Conservation (phyloP, 2,329 filamentous ascomycete species). For the Lecanicillium sp. region DNA sequence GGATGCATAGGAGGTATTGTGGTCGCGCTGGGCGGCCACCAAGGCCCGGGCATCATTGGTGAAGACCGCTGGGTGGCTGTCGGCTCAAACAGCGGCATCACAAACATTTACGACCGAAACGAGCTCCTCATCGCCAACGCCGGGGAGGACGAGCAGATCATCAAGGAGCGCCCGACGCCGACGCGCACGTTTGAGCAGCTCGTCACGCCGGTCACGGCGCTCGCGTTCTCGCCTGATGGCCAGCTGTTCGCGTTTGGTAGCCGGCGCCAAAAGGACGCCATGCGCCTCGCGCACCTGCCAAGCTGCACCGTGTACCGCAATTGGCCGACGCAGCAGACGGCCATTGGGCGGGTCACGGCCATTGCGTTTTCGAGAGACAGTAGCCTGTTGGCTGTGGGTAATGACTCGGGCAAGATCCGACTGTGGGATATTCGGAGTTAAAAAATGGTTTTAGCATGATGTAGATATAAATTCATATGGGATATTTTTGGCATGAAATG, state of each 20-base stretch:
- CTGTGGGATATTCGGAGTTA: conserved; percentile 81
- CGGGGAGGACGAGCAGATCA: conserved; percentile 27
- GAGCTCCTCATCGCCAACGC: conserved; percentile 43
- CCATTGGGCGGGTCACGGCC: conserved; percentile 72
- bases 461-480: too few relatives aligned
- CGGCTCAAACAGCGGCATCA: conserved; percentile 78
- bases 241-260: conserved; percentile 85
- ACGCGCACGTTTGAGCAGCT: conserved; percentile 73
- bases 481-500: too few relatives aligned
- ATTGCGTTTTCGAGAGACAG: conserved; percentile 61
- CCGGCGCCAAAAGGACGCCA: conserved; percentile 78
- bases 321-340: conserved; percentile 90
- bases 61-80: conserved; percentile 84
- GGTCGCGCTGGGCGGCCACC: conserved; percentile 66
- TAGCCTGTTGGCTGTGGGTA: conserved; percentile 73
- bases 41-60: conserved; percentile 56
- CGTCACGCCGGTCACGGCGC: conserved; percentile 71
- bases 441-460: background rate
- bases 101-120: conserved; percentile 86
- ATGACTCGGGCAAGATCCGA: conserved; percentile 80
- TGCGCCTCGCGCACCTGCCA: conserved; percentile 82
- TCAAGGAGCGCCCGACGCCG: conserved; percentile 65
- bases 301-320: conserved; percentile 93
- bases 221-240: conserved; percentile 80
- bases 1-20: conserved; percentile 81